A percentile compares a stretch with the other conserved stretches of the same genome.
Conservation (phyloP, 2,329 filamentous ascomycete genomes). For the Fusarium duplospermum region DNA sequence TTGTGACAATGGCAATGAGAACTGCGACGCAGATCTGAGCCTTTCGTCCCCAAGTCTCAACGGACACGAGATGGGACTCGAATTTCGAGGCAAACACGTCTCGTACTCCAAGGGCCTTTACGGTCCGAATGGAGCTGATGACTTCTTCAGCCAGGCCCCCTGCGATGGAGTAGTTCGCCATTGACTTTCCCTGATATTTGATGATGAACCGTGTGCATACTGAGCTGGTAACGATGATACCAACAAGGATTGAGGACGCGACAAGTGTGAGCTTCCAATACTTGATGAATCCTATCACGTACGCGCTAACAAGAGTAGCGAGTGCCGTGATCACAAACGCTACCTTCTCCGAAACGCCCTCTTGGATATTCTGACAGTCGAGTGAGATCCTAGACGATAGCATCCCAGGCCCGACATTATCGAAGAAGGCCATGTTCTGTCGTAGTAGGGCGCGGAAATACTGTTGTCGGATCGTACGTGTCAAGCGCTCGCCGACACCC, state of each 20-base stretch:
- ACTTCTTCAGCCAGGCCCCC: conserved; percentile 61
- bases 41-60: neutral
- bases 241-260: conserved; percentile 77
- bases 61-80: conserved; percentile 76
- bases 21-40: conserved; percentile 60
- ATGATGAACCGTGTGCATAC: conserved; percentile 74
- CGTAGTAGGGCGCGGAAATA: conserved; percentile 59
- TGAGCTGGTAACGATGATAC: conserved; percentile 77
- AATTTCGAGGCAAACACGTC: conserved; percentile 75
- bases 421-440: conserved; percentile 64
- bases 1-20: conserved; percentile 76
- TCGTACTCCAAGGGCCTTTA: conserved; percentile 7
- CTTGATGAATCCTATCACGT: conserved; percentile 83
- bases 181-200: conserved; percentile 76
- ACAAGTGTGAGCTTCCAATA: conserved; percentile 89
- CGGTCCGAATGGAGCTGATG: conserved; percentile 3
- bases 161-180: conserved; percentile 79
- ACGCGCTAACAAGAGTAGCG: conserved; percentile 81
- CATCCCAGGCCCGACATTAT: conserved; percentile 53
- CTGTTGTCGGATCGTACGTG: conserved; percentile 53
- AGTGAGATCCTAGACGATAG: conserved; percentile 70
- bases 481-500: conserved; percentile 45
- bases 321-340: conserved; percentile 75
- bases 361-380: conserved; percentile 86
- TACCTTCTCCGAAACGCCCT: conserved; percentile 85